Base-by-base conservation (phyloP, 106 monocot species). In the Acorus gramineus region DNA sequence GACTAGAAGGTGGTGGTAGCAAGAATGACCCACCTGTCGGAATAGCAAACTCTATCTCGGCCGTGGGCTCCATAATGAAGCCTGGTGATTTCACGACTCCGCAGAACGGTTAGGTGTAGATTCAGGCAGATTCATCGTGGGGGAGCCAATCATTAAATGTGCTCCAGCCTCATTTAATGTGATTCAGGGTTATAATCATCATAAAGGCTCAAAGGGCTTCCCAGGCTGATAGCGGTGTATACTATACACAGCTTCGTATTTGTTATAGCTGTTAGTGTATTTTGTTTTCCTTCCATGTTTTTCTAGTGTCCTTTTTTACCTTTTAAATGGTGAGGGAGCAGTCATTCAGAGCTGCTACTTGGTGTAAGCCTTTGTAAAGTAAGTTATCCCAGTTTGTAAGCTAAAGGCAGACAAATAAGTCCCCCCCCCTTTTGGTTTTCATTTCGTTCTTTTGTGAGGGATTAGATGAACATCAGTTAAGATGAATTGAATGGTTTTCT, bases 1-100 rank as follows among this genome's bases (percentile, higher is more conserved):
- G 71, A 58, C 47, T 94, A 47, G 86, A 80, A 8, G 90, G 82
- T 43, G 66, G 50, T 43, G 66, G 50, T 43, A 80, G 69, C 2
- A 61, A 60, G n/a, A 66, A 76, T 42, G 73, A 66, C 42, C 6
- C 50, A 48, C 2, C 60, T 5, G 51, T 52, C 5, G 78, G 56
- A 14, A 81, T 66, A 11, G 68, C 58, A 7, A 66, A 48, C 51
- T 51, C 60, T 46, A 53, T 62, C 57, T 47, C 53, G 57, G 66
- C 63, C 28, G 1, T 28, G 28, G 28, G 28, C 28, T 28, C 28
- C 28, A 28, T 28, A 71, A 74, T 12, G 28, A 56, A 68, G 64
- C 60, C 73, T 49, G 73, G 60, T 49, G 74, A 71, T 54, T 9
- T 12, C 43, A 52, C 45, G 46, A 69, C 28, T 28, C 28, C 28